Base-by-base conservation (phyloP, 192 early-diverging fungal species). In the Rhizophagus clarus region DNA sequence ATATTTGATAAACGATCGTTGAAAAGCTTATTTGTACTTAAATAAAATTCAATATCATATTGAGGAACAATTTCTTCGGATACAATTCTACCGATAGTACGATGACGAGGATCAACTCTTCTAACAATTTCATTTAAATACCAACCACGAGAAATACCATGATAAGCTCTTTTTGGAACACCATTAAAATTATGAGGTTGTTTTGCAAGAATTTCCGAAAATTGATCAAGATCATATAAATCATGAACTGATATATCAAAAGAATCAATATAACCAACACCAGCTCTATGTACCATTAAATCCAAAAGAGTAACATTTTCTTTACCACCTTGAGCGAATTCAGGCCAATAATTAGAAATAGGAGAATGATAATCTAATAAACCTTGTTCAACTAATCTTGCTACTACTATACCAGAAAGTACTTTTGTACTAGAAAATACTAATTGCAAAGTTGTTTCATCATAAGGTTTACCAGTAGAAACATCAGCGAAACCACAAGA, bases 41-140 rank as follows among this genome's bases (percentile, higher is more conserved):
- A 84, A 83, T 94, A 87, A 80, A 88, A 88, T 74, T 94, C 91
- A 28, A 90, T 76, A 56, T 83, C 80, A 69, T 90, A 85, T 20
- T 85, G 80, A 22, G 76, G 67, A 81, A 85, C 87, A 15, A 94
- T 74, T 31, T 94, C 93, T 64, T 92, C 81, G 28, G 79, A 64
- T n/a, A 88, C 84, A 31, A 93, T 88, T 10, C 87, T 77, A 3
- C 91, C 91, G 51, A 94, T 85, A 0, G 90, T 88, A 26, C 91
- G 87, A 20, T 84, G 80, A 51, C 85, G 63, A 11, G 90, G 88
- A 77, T 91, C 91, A 12, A 85, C 91, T 1, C 93, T 86, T 1
- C 89, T 84, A n/a, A 91, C 89, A 76, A 94, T 78, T 80, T 93
- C 92, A 81, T 94, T 94, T 31, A 93, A 49, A 78, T 91, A 93